Evolutionary conservation across 805 yeast genomes (phyloP).

Genomic region (Cyberlindnera japonica): DNA sequence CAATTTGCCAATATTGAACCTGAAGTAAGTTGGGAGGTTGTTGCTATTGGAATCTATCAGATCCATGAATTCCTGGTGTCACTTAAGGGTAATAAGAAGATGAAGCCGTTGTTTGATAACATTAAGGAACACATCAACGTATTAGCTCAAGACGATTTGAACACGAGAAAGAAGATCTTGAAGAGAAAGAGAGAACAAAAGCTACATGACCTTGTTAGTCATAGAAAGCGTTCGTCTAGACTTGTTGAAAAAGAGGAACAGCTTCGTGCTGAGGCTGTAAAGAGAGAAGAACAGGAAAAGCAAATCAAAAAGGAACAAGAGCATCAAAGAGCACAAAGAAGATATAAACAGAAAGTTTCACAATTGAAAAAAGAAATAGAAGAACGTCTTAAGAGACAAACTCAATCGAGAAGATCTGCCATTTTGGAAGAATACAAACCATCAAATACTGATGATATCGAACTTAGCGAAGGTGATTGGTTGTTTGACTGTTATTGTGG

Average conservation of each 20-base stretch:
- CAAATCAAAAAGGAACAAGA: slow-evolving; percentile 16
- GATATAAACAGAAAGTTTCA: slow-evolving; percentile 21
- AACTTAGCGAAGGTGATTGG: slow-evolving; percentile 36
- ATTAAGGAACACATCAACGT: slow-evolving; percentile 33
- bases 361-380: slow-evolving; percentile 24
- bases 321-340: slow-evolving; percentile 38
- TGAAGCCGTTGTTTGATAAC: slow-evolving; percentile 31
- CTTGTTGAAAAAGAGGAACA: slow-evolving; percentile 68
- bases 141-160: slow-evolving; percentile 43
- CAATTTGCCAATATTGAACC: slow-evolving; percentile 35
- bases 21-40: slow-evolving; percentile 34
- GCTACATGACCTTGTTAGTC: slow-evolving; percentile 57
- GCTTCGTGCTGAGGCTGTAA: slow-evolving; percentile 33
- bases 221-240: slow-evolving; percentile 72
- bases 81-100: slow-evolving; percentile 28
- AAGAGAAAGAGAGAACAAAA: slow-evolving; percentile 61
- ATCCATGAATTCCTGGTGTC: slow-evolving; percentile 32
- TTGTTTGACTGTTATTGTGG: slow-evolving; percentile 37
- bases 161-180: slow-evolving; percentile 49
- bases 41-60: slow-evolving; percentile 43
- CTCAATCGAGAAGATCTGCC: slow-evolving; percentile 22
- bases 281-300: slow-evolving; percentile 39
- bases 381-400: slow-evolving; percentile 22
- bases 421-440: slow-evolving; percentile 29
- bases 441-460: slow-evolving; percentile 18